Evolutionary conservation across 371 early-diverging fungal species (phyloP), one percentile per base, ranked within the genome.

Genomic region (Rhizopus sp.): DNA sequence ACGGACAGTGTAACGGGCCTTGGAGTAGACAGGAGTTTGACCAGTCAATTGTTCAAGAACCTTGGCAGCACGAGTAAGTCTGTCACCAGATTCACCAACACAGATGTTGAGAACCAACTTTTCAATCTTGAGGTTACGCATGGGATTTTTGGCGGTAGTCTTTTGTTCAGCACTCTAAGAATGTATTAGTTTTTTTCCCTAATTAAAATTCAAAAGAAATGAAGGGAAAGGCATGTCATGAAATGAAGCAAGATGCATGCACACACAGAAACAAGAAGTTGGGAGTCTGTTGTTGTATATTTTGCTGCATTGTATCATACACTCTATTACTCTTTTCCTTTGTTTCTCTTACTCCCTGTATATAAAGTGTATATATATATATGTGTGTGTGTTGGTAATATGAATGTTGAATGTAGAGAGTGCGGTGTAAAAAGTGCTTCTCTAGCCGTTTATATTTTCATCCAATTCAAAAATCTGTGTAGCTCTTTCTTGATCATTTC

Each of bases 31-130:
- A 63, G 99, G 99, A 62, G 93, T 90, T 86, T 99, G 99, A 65
- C 99, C 99, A 69, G 99, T 98, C 69, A 99, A 88, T 86, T 99
- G 99, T 88, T 99, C 99, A 48, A 99, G 88, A 72, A 99, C 99
- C 91, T 99, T 99, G 76, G 97, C 97, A 67, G 99, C 99, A 87
- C 99, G 94, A 69, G 99, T 98, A 53, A 99, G 89, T 81, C 96
- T 89, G 83, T 98, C 99, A 75, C 98, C 99, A 69, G 96, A 96
- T 82, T 98, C 99, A 69, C 99, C 99, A 60, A 99, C 99, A 79
- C 95, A 99, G 73, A 96, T 97, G 93, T 99, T 99, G 80, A 99
- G 93, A 82, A 97, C 97, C 74, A 99, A 93, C 90, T 99, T 99
- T 85, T 98, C 95, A 72, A 99, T 94, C 73, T 88, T 87, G 72